phyloP scores from a whole-genome alignment of 2,329 filamentous ascomycete species.

The Curvularia eragrostidis region DNA sequence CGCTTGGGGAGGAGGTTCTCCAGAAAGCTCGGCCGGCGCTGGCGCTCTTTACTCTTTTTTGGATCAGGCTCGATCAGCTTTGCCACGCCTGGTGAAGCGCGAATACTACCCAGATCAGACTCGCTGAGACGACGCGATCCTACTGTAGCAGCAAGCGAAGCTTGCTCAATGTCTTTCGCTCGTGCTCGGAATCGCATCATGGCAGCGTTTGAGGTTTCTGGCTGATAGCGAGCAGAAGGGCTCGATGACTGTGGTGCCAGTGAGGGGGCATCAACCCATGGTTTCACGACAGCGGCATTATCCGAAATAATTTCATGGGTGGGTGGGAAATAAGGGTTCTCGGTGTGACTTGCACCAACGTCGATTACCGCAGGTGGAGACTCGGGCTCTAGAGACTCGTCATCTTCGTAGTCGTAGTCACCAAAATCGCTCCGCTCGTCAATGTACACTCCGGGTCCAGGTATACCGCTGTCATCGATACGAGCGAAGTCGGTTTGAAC shows the following conservation, averaged over 20 bases:
- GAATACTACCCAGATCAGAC: constrained; percentile 68
- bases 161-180: constrained; percentile 60
- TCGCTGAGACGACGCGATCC: constrained; percentile 70
- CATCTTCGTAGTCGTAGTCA: constrained; percentile 47
- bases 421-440: constrained; percentile 49
- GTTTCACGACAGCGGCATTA: constrained; percentile 43
- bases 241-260: constrained; percentile 34
- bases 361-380: constrained; percentile 48
- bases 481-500: constrained; percentile 39
- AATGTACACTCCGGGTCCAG: constrained; percentile 58
- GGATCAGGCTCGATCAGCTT: constrained; percentile 63
- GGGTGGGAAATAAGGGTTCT: constrained; percentile 43
- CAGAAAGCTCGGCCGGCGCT: constrained; percentile 62
- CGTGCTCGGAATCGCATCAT: constrained; percentile 60
- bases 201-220: constrained; percentile 62
- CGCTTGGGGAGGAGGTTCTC: constrained; percentile 53
- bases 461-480: constrained; percentile 53
- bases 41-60: constrained; percentile 48
- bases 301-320: constrained; percentile 28
- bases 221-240: constrained; percentile 53
- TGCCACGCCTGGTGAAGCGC: constrained; percentile 64
- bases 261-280: constrained; percentile 58
- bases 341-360: constrained; percentile 31
- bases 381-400: constrained; percentile 39
- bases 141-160: constrained; percentile 70